Conservation (phyloP, 257 asterid genomes). For the Nicotiana knightiana region DNA sequence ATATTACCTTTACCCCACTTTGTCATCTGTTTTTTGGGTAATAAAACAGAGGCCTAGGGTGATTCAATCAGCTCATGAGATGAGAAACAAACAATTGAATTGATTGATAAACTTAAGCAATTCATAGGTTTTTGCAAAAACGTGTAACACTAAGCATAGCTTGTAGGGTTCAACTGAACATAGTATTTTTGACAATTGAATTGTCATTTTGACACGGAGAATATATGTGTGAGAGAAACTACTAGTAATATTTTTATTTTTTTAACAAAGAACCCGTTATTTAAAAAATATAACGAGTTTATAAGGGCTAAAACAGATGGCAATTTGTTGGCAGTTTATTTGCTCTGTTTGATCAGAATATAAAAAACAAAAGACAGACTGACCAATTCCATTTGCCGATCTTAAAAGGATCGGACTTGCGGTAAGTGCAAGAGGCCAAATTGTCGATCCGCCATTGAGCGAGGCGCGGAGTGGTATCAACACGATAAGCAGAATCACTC, state of each 20-base stretch:
- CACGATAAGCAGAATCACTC: conserved; percentile 87
- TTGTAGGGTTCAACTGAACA: too few relatives aligned
- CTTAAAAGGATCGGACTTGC: conserved; percentile 79
- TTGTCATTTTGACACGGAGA: too few relatives aligned
- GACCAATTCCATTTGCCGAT: conserved; percentile 86
- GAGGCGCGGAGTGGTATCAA: conserved; percentile 86
- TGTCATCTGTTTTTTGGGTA: not conserved
- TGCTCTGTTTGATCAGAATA: not conserved
- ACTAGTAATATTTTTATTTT: too few relatives aligned
- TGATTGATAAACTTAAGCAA: too few relatives aligned
- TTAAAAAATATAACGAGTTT: too few relatives aligned
- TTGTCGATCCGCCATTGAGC: conserved; percentile 92
- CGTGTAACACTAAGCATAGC: too few relatives aligned
- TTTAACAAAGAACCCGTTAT: too few relatives aligned
- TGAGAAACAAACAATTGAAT: not conserved
- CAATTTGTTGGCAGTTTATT: not conserved
- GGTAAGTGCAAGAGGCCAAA: conserved; percentile 50
- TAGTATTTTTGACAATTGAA: too few relatives aligned
- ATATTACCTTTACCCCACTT: not conserved
- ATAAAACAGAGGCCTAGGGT: not conserved
- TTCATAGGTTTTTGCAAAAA: too few relatives aligned
- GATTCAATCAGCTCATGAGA: not conserved
- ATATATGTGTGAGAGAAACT: too few relatives aligned
- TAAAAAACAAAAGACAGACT: conserved; percentile 18
- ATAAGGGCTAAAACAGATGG: not conserved